Base-by-base conservation (phyloP, 169 alveolate species). In the Plasmodium billcollinsi region DNA sequence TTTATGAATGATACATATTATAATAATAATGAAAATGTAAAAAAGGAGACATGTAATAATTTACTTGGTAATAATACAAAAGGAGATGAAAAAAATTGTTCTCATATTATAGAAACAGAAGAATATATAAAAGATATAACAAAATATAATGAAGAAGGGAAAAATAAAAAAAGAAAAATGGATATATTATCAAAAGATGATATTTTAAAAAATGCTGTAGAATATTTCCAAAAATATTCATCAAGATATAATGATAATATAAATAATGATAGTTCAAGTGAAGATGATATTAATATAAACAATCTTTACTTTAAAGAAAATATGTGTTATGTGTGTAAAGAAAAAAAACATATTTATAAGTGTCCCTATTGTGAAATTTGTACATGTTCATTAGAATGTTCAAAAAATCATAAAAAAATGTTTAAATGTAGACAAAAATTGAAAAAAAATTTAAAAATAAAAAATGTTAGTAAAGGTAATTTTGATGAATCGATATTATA, bases 311-410 rank as follows among this genome's bases (percentile, higher is more conserved):
- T n/a, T 45, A 39, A 33, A 63, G 14, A 43, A 45, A 70, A 47
- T 33, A 47, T 70, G 1, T 72, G 83, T 54, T 21, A 33, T 49
- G 89, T 76, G 11, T 76, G 89, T 67, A 65, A 43, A 67, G 39
- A 63, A 24, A 65, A 76, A 49, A 15, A 11, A 11, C 52, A 76
- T 58, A 76, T 26, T 18, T 76, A 76, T 18, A 76, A 63, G 49
- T 76, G 89, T 14, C 89, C 89, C 24, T 76, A 56, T 67, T 76
- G 89, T 63, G 89, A 76, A 49, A 56, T 43, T 0, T 26, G 18
- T 0, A n/a, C 74, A 12, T 76, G 89, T 24, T 76, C 72, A 24
- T 69, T 76, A 56, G 29, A 12, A 7, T 76, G 89, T 76, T 67
- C 73, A 47, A 76, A 76, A 54, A 56, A 14, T 21, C 89, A 76